Percentiles rank a stretch among this genome's conserved stretches.
Evolutionary conservation across 2,329 filamentous ascomycete genomes (phyloP).

Genomic region (Didymella pomorum): DNA sequence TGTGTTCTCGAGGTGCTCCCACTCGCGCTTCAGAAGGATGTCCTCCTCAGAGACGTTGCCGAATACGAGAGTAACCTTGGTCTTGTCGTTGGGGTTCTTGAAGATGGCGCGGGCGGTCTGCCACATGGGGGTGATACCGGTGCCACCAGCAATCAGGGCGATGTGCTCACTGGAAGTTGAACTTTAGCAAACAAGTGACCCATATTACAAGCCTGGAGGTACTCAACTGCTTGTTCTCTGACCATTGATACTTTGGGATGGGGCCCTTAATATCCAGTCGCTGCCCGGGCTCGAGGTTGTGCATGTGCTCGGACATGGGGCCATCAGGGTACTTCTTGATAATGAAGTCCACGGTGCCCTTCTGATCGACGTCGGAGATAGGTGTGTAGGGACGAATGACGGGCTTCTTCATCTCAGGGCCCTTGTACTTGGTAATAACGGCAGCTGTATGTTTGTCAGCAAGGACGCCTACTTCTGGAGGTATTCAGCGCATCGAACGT

Average conservation of each 20-base stretch:
- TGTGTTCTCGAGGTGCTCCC: constrained; percentile 87
- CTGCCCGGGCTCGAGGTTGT: constrained; percentile 82
- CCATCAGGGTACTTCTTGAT: constrained; percentile 92
- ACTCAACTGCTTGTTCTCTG: constrained; percentile 78
- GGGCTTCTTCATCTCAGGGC: constrained; percentile 81
- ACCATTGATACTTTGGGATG: constrained; percentile 91
- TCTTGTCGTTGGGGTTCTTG: constrained; percentile 95
- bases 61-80: constrained; percentile 94
- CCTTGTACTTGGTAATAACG: constrained; percentile 90
- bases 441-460: constrained; percentile 56
- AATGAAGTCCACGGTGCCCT: constrained; percentile 85
- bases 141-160: constrained; percentile 88
- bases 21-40: constrained; percentile 87
- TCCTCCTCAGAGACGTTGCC: constrained; percentile 91
- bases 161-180: constrained; percentile 67
- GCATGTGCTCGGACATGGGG: constrained; percentile 89
- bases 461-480: background rate
- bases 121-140: constrained; percentile 98
- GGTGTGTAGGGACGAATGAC: constrained; percentile 94
- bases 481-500: constrained; percentile 68
- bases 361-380: constrained; percentile 80
- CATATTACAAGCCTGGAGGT: no score
- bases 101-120: constrained; percentile 92
- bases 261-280: constrained; percentile 92
- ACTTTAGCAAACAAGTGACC: no score